phyloP scores from a whole-genome alignment of 805 yeast genomes.

The Kurtzmaniella cleridarum region DNA sequence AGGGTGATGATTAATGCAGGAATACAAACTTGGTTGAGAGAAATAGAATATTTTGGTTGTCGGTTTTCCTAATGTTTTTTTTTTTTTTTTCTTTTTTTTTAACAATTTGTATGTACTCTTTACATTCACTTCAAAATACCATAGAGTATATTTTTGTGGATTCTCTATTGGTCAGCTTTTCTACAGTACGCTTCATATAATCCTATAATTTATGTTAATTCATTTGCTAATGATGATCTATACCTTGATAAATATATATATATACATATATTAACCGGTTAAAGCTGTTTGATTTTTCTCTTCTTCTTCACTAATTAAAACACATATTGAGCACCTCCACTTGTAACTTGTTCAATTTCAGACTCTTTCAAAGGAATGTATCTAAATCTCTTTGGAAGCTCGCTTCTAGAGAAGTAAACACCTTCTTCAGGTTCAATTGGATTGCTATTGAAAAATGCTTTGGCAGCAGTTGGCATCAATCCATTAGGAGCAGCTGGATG shows the following conservation, averaged over 20 bases:
- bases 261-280: too few species aligned
- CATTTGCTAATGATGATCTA: too few species aligned
- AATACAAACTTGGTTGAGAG: too few species aligned
- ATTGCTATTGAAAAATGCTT: constrained; percentile 19
- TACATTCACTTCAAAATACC: too few species aligned
- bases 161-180: too few species aligned
- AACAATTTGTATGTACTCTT: too few species aligned
- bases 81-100: neutral
- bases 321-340: constrained; percentile 75
- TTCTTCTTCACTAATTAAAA: constrained; percentile 32
- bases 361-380: constrained; percentile 53
- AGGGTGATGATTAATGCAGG: constrained; percentile 1
- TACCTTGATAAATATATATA: too few species aligned
- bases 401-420: constrained; percentile 48
- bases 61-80: neutral
- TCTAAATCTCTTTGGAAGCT: constrained; percentile 72
- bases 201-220: too few species aligned
- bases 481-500: constrained; percentile 43
- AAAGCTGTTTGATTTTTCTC: too few species aligned
- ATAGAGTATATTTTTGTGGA: too few species aligned
- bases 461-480: constrained; percentile 25
- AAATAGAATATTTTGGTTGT: neutral
- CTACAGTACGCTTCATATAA: too few species aligned
- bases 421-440: constrained; percentile 39
- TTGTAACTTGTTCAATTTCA: constrained; percentile 72